Percentiles rank a stretch among this genome's conserved stretches.
Conservation (phyloP, 2,329 filamentous ascomycete species). For the Mycocentrospora acerina region DNA sequence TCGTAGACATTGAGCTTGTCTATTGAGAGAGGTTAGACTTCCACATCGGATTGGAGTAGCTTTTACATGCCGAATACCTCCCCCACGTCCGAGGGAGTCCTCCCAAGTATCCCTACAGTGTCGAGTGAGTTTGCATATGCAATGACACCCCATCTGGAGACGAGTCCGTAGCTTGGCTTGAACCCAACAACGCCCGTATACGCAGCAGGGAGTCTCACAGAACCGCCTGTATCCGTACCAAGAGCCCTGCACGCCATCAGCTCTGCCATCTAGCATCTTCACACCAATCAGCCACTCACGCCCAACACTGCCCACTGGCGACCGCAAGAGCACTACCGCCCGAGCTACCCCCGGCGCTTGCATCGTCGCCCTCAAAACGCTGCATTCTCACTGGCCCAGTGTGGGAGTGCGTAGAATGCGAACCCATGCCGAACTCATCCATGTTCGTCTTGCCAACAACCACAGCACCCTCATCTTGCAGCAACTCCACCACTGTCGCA, state of each 20-base stretch:
- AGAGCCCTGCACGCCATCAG: constrained; percentile 58
- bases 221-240: constrained; percentile 92
- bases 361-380: constrained; percentile 49
- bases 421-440: constrained; percentile 96
- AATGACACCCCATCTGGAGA: constrained; percentile 83
- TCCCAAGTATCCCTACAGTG: constrained; percentile 77
- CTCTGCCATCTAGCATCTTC: constrained; percentile 2
- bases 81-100: constrained; percentile 51
- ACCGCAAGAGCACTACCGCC: constrained; percentile 91
- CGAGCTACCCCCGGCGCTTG: constrained; percentile 62
- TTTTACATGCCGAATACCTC: constrained; percentile 42
- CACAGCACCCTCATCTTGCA: constrained; percentile 63
- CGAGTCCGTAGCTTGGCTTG: constrained; percentile 86
- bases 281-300: constrained; percentile 43
- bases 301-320: constrained; percentile 61
- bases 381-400: constrained; percentile 61
- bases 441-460: constrained; percentile 84
- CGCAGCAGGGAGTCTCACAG: constrained; percentile 81
- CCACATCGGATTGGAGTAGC: background rate
- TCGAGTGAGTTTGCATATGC: constrained; percentile 92
- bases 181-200: constrained; percentile 83
- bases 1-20: constrained; percentile 63
- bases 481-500: constrained; percentile 73
- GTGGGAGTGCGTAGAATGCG: constrained; percentile 69
- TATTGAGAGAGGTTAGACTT: constrained; percentile 22